phyloP scores from a whole-genome alignment of 1,284 basidiomycete species.

The Pterula multifida region DNA sequence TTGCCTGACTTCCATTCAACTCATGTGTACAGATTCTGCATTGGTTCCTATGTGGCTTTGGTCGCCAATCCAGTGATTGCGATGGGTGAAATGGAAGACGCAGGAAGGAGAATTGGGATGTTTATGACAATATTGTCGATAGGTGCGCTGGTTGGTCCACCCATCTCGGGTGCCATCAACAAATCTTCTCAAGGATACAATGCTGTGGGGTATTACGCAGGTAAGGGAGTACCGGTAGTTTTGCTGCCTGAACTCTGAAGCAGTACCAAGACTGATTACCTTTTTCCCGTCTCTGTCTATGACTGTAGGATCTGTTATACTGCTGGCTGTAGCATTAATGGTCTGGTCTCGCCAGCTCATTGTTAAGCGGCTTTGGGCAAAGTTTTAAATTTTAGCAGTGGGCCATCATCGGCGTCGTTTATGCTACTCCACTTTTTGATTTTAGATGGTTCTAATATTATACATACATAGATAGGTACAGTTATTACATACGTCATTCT shows the following conservation, averaged over 20 bases:
- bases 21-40: slow-evolving; percentile 8
- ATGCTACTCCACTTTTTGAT: no score
- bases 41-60: slow-evolving; percentile 22
- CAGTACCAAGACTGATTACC: no score
- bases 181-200: slow-evolving; percentile 20
- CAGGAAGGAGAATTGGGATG: slow-evolving; percentile 32
- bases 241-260: no score
- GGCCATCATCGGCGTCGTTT: no score
- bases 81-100: slow-evolving; percentile 26
- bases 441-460: no score
- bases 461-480: no score
- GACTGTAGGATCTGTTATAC: background rate
- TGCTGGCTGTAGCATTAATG: background rate
- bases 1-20: no score
- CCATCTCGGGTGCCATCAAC: slow-evolving; percentile 32
- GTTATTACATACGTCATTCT: no score
- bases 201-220: slow-evolving; percentile 31
- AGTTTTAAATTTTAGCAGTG: background rate
- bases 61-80: slow-evolving; percentile 22
- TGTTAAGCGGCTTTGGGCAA: background rate
- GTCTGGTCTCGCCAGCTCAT: background rate
- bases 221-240: no score
- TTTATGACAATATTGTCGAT: slow-evolving; percentile 25
- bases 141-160: slow-evolving; percentile 30
- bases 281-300: no score